Base-by-base conservation (phyloP, 768 basidiomycete species). In the Tulasnella sp. region DNA sequence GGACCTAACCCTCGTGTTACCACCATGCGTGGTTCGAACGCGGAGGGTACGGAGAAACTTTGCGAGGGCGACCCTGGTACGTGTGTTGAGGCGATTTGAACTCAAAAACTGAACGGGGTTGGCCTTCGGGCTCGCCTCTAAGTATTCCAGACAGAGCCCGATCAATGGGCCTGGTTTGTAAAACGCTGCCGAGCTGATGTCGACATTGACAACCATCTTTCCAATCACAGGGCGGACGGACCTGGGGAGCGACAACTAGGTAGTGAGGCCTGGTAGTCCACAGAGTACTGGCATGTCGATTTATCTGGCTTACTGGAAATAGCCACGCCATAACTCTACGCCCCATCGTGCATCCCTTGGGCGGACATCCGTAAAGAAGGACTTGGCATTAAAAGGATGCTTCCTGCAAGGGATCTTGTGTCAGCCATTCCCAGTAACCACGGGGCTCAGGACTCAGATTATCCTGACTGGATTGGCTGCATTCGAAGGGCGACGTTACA, bases 181-280 rank as follows among this genome's bases (percentile, higher is more conserved):
- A 90, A 94, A 92, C 35, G 90, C 87, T 0, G 90, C 93, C 0
- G 92, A 92, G 0, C 90, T 89, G 70, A 93, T 91, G 79, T 94
- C 93, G 79, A 94, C 87, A 78, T 94, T 94, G 80, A 93, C 85
- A 39, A 93, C 83, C 81, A 94, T 87, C 0, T 85, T 85, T 0
- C 89, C 89, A 18, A 90, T 86, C 0, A 88, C 88, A 3, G 93
- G 92, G 26, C 93, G 87, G 13, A 93, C 87, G 0, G 91, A 92
- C 75, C 82, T 82, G 57, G 16, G 32, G 26, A 35, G 75, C 23
- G n/a, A n/a, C 35, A 74, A 35, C 9, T 3, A 20, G 42, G 20
- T 29, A 42, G n/a, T 23, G 51, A 71, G 32, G 26, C n/a, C n/a
- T 6, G n/a, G 13, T 2, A 44, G 44, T 16, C 16, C 15, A 44